Conservation (phyloP, 176 grass and related monocot species). For the Musa acuminata region DNA sequence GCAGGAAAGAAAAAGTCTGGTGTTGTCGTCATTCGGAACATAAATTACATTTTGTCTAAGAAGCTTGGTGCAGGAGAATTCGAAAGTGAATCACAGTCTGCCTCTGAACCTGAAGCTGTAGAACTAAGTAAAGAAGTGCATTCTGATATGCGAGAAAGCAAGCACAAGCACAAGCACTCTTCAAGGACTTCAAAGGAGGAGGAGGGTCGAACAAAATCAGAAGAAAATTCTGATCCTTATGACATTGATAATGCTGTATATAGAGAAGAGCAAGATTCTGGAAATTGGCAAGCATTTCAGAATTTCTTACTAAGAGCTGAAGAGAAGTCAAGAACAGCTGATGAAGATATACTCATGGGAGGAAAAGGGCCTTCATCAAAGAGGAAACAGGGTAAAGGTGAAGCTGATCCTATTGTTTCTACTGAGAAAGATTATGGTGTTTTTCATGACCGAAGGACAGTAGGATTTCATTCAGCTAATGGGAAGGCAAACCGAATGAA, state of each 20-base stretch:
- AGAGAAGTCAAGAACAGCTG: constrained; percentile 59
- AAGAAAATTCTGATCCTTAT: constrained; percentile 35
- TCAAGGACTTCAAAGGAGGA: constrained; percentile 47
- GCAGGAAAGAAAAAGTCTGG: constrained; percentile 67
- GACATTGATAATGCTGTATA: constrained; percentile 36
- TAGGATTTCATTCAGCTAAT: constrained; percentile 51
- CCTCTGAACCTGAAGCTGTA: constrained; percentile 38
- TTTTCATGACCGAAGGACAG: constrained; percentile 28
- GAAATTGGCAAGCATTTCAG: constrained; percentile 92
- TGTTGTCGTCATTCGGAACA: constrained; percentile 67
- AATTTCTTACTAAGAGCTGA: constrained; percentile 78
- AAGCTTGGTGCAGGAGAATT: constrained; percentile 39
- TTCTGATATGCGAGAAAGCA: constrained; percentile 14
- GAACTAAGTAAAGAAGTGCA: background rate
- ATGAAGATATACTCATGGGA: constrained; percentile 45
- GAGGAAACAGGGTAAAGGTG: constrained; percentile 43
- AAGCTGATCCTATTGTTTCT: constrained; percentile 54
- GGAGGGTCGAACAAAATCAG: constrained; percentile 26
- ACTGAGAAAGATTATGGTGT: constrained; percentile 36
- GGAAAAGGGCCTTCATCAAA: constrained; percentile 43
- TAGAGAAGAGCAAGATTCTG: constrained; percentile 42
- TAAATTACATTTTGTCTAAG: constrained; percentile 64
- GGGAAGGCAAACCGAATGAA: constrained; percentile 46
- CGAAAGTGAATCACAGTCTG: constrained; percentile 46
- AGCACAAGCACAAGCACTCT: constrained; percentile 33